Conservation (phyloP, 768 basidiomycete species). For the Hygrophoropsis aurantiaca region DNA sequence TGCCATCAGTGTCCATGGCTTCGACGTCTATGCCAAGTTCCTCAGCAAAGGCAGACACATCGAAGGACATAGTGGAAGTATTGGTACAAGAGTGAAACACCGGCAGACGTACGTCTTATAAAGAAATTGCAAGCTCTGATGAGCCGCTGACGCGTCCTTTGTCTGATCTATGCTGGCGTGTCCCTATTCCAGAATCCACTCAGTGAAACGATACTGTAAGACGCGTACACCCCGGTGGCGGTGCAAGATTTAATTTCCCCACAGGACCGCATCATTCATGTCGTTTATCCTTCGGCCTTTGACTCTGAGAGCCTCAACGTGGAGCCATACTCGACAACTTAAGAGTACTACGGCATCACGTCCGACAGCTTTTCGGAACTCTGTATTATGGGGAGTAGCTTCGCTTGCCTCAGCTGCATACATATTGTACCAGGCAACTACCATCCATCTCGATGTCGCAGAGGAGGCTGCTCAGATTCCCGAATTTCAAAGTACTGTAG, state of each 20-base stretch:
- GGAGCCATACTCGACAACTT: background rate
- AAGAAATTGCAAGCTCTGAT: too few species aligned
- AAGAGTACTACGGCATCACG: slow-evolving; percentile 8
- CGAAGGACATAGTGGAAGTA: too few species aligned
- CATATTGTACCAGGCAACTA: slow-evolving; percentile 20
- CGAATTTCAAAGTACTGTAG: slow-evolving; percentile 23
- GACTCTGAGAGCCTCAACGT: too few species aligned
- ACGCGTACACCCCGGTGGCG: background rate
- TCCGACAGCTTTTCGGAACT: slow-evolving; percentile 13
- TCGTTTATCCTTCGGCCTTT: too few species aligned
- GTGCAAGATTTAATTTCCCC: too few species aligned
- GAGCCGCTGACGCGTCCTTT: slow-evolving; percentile 28
- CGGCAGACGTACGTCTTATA: too few species aligned
- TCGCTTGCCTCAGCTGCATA: slow-evolving; percentile 31
- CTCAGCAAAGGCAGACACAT: slow-evolving; percentile 8
- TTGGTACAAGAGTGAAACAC: too few species aligned
- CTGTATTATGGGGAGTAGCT: slow-evolving; percentile 32
- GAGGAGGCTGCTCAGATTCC: slow-evolving; percentile 16
- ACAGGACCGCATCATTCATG: too few species aligned
- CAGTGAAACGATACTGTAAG: background rate
- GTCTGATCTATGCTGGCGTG: slow-evolving; percentile 1
- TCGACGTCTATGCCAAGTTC: slow-evolving; percentile 15
- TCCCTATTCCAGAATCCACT: too few species aligned
- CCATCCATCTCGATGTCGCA: slow-evolving; percentile 49
- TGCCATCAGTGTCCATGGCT: slow-evolving; percentile 55